Evolutionary conservation across 495 filamentous ascomycete genomes (phyloP).

Genomic region (Aeminium ludgeri): DNA sequence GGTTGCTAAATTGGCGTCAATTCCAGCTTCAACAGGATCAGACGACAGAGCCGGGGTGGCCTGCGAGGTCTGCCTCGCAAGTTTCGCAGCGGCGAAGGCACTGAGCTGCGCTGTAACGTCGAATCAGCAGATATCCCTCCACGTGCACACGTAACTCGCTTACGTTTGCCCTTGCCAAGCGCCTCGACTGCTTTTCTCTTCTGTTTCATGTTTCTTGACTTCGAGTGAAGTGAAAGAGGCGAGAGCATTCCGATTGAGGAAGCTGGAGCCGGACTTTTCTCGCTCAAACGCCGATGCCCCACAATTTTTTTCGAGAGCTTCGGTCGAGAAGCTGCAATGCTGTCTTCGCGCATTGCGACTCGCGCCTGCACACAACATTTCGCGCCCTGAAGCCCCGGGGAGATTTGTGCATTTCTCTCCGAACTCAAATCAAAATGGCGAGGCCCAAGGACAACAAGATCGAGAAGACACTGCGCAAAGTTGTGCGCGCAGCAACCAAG

Average conservation of each 20-base stretch:
- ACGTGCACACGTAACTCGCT: background rate
- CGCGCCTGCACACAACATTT: background rate
- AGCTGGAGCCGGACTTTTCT: background rate
- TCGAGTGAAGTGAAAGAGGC: background rate
- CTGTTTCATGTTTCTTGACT: slow-evolving; percentile 8
- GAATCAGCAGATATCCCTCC: background rate
- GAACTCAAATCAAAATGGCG: too few species aligned
- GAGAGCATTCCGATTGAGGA: background rate
- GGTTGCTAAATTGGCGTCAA: background rate
- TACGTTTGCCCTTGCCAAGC: slow-evolving; percentile 9
- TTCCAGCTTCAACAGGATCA: background rate
- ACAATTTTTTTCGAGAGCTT: slow-evolving; percentile 1
- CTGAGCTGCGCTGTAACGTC: slow-evolving; percentile 9
- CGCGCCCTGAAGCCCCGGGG: background rate
- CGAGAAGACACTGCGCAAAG: background rate
- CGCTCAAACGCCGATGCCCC: background rate
- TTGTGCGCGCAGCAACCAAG: background rate
- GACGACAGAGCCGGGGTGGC: too few species aligned
- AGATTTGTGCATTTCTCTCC: too few species aligned
- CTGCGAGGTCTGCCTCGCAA: slow-evolving; percentile 2
- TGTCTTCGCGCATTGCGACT: background rate
- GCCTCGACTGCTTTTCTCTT: slow-evolving; percentile 14
- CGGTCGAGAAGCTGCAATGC: too few species aligned
- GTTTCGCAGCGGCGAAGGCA: slow-evolving; percentile 15
- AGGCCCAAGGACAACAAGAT: background rate